Base-by-base conservation (phyloP, 2,329 filamentous ascomycete genomes). In the Acrodontium crateriforme region DNA sequence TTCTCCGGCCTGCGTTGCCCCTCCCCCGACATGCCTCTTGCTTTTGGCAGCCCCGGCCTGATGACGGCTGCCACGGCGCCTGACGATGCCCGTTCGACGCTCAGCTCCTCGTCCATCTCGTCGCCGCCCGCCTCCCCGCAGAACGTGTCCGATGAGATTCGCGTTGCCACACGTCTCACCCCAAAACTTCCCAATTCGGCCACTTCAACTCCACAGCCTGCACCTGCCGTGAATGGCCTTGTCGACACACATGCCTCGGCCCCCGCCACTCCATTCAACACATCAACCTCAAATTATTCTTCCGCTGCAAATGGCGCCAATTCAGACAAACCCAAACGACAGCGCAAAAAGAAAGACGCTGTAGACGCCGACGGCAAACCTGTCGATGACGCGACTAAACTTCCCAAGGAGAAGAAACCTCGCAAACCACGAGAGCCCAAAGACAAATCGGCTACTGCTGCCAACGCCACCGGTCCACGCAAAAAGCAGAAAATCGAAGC, bases 391-490 rank as follows among this genome's bases (percentile, higher is more conserved):
- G 60, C 58, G 28, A 59, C 59, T 35, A n/a, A n/a, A n/a, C n/a
- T n/a, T 5, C 46, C 54, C 10, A 55, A 55, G 37, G 47, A 50
- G 30, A 53, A 56, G 38, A 62, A 60, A 41, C 44, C 58, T 19
- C 53, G 62, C 32, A 63, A 61, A 42, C 49, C 57, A 11, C 47
- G 50, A 16, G 56, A 58, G 30, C 52, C 57, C 26, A 44, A 78
- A 65, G 46, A 69, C 31, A 47, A 47, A 39, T 39, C 38, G 10
- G 43, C 37, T 58, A 35, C 64, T 12, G 20, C 10, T n/a, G 20
- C 20, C 10, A 10, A 10, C 13, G 20, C 20, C n/a, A 10, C 20
- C 13, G 20, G 4, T 24, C 51, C 63, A 34, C 65, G 68, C 41
- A 72, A 63, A 53, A 59, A 60, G 42, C 50, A 59, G 45, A 54